phyloP scores from a whole-genome alignment of 306 rosid genomes.

The Cicer bijugum region DNA sequence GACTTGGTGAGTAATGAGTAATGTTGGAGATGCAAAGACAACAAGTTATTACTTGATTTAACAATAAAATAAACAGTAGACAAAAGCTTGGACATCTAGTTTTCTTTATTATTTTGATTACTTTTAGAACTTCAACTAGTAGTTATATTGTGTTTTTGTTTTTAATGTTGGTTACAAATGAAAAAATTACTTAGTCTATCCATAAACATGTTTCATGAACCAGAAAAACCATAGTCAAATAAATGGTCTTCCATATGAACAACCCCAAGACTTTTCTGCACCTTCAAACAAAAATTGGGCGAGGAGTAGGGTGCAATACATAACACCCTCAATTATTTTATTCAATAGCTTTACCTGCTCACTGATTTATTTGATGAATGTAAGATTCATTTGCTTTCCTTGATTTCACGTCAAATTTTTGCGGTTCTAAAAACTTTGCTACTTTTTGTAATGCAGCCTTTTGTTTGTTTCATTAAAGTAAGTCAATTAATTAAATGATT shows the following conservation, averaged over 20 bases:
- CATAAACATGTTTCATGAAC: too few relatives aligned
- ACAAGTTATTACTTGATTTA: not conserved
- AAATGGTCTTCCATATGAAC: too few relatives aligned
- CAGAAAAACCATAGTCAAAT: too few relatives aligned
- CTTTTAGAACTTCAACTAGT: too few relatives aligned
- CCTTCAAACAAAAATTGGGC: too few relatives aligned
- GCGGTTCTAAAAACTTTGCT: not conserved
- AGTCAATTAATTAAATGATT: constrained; percentile 12
- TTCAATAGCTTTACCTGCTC: not conserved
- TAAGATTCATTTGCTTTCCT: not conserved
- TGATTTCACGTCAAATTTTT: not conserved
- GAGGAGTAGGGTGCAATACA: too few relatives aligned
- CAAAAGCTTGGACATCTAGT: not conserved
- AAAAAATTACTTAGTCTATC: too few relatives aligned
- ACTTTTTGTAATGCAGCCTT: not conserved
- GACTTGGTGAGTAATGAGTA: not conserved
- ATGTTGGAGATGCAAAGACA: not conserved
- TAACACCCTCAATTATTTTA: not conserved
- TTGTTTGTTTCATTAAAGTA: constrained; percentile 7
- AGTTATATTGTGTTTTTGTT: too few relatives aligned
- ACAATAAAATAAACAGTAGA: not conserved
- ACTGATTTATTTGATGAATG: not conserved
- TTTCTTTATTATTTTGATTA: too few relatives aligned
- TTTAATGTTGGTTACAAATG: too few relatives aligned
- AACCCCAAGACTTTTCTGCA: too few relatives aligned